These are phyloP conservation scores for Hyphochytrium catenoides DNA, from an alignment of 352 stramenopile species.

Conservation along the genomic window DNA sequence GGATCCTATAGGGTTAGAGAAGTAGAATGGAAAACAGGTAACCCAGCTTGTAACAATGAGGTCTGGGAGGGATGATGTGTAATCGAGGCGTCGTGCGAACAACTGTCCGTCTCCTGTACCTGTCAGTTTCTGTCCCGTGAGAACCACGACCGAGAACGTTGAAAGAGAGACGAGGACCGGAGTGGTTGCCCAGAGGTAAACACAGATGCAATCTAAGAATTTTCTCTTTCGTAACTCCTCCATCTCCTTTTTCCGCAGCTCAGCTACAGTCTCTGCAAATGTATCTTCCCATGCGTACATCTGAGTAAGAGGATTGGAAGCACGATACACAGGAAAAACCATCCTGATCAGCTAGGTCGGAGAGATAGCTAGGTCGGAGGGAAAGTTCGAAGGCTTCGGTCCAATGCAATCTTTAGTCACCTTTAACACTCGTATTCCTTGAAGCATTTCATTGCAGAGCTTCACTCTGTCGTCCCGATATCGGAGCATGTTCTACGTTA, in stretches of 20 bases:
- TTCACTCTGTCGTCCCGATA: slow-evolving; percentile 53
- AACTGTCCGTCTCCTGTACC: neutral
- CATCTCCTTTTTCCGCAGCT: slow-evolving; percentile 31
- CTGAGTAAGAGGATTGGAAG: neutral
- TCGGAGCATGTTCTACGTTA: slow-evolving; percentile 40
- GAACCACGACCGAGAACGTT: slow-evolving; percentile 47
- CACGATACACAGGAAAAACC: neutral
- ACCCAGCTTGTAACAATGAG: too few relatives aligned
- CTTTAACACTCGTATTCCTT: slow-evolving; percentile 48
- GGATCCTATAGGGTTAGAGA: too few relatives aligned
- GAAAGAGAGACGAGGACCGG: slow-evolving; percentile 57
- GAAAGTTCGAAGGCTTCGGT: too few relatives aligned
- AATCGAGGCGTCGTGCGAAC: neutral
- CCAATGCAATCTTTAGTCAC: too few relatives aligned
- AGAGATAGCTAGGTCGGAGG: too few relatives aligned
- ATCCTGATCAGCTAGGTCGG: too few relatives aligned
- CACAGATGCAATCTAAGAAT: slow-evolving; percentile 61
- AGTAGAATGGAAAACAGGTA: too few relatives aligned
- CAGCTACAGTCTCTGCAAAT: slow-evolving; percentile 21
- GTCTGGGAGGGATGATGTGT: neutral
- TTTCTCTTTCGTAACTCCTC: slow-evolving; percentile 37
- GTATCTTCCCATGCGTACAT: slow-evolving; percentile 29
- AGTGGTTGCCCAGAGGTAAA: slow-evolving; percentile 69
- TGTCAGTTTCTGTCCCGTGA: slow-evolving; percentile 32
- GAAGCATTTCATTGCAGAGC: slow-evolving; percentile 29